A percentile compares a stretch with the other conserved stretches of the same genome.
phyloP scores from a whole-genome alignment of 305 asterid genomes.

The Nicotiana rustica region DNA sequence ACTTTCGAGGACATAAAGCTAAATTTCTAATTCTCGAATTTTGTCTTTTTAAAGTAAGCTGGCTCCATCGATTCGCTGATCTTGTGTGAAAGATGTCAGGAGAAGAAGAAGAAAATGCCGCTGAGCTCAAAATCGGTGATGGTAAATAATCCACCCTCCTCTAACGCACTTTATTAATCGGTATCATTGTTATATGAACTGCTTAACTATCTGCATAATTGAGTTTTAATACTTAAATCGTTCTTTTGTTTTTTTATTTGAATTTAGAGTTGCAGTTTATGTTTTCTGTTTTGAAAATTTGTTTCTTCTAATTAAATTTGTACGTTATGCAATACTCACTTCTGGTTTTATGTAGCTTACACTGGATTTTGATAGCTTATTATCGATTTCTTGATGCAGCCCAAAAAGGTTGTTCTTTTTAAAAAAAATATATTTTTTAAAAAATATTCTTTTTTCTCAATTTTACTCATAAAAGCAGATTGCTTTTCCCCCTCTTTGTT shows the following conservation, averaged over 20 bases:
- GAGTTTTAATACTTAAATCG: not conserved
- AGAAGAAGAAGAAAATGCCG: conserved; percentile 48
- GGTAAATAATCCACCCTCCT: conserved; percentile 28
- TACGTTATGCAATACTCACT: not conserved
- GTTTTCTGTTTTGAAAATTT: not conserved
- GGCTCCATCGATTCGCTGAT: not conserved
- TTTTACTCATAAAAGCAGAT: not conserved
- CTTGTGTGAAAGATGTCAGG: conserved; percentile 35
- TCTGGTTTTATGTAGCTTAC: not conserved
- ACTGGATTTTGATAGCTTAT: not conserved
- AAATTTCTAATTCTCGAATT: not conserved
- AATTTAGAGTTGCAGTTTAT: not conserved
- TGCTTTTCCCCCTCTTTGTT: not conserved
- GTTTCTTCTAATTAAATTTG: not conserved
- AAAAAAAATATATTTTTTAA: not conserved
- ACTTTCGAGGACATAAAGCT: not conserved
- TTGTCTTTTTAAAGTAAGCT: not conserved
- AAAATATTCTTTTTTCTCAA: not conserved
- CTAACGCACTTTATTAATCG: not conserved
- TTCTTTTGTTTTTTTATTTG: not conserved
- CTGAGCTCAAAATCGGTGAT: conserved; percentile 49
- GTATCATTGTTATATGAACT: not conserved
- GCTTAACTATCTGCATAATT: not conserved
- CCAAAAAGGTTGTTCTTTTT: not conserved
- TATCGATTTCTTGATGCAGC: not conserved